phyloP scores from a whole-genome alignment of 768 basidiomycete genomes.

The Cystofilobasidium ferigula region DNA sequence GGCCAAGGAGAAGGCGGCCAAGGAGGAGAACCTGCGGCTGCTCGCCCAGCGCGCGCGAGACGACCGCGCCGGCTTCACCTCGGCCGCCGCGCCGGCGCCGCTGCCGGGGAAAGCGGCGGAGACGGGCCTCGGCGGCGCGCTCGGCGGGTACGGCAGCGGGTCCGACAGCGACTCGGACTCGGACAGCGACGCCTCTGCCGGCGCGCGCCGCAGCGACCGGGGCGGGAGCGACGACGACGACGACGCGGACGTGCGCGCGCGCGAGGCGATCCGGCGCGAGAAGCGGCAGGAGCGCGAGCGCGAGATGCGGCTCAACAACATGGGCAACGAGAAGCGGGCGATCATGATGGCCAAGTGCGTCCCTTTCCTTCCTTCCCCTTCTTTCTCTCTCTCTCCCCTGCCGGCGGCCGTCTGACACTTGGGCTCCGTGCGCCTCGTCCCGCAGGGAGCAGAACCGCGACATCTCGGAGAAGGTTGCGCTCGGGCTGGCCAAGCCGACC shows the following conservation, averaged over 20 bases:
- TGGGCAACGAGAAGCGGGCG: constrained; percentile 92
- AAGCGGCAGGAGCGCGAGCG: constrained; percentile 88
- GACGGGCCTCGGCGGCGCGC: constrained; percentile 57
- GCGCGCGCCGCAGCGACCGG: constrained; percentile 47
- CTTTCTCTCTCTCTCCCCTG: background rate
- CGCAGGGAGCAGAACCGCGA: constrained; percentile 82
- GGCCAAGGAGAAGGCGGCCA: constrained; percentile 91
- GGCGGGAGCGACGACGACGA: constrained; percentile 51
- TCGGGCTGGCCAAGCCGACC: constrained; percentile 94
- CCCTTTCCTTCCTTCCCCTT: background rate
- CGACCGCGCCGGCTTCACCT: constrained; percentile 68
- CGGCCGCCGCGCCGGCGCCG: constrained; percentile 32
- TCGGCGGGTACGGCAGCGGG: constrained; percentile 80
- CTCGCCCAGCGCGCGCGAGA: constrained; percentile 92
- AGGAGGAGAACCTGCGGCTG: constrained; percentile 88
- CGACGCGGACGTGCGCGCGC: constrained; percentile 70
- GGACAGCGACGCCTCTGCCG: constrained; percentile 11
- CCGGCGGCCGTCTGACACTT: background rate
- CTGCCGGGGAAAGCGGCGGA: constrained; percentile 40
- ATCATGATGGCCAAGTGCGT: constrained; percentile 73
- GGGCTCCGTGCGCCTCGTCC: background rate
- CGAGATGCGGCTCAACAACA: constrained; percentile 97
- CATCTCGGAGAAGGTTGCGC: constrained; percentile 96
- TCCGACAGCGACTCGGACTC: constrained; percentile 37
- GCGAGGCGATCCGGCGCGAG: constrained; percentile 82